Evolutionary conservation across 768 basidiomycete species (phyloP).

Genomic region (Amanita inopinata): DNA sequence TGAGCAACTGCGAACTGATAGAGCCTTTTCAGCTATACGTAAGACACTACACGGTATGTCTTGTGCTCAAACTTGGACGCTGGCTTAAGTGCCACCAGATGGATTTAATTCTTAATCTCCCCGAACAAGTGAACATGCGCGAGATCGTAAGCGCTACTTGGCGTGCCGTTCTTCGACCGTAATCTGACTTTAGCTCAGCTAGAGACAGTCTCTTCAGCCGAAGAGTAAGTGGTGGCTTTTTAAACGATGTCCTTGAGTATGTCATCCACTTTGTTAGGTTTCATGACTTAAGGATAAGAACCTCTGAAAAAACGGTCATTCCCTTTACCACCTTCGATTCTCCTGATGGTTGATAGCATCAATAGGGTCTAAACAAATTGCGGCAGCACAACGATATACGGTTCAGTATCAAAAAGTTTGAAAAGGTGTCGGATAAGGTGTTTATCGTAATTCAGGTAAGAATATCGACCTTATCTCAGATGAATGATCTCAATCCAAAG

Average conservation of each 20-base stretch:
- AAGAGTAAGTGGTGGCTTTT: conserved; percentile 41
- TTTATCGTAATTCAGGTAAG: conserved; percentile 71
- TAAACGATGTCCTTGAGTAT: not conserved
- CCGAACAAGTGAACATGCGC: conserved; percentile 42
- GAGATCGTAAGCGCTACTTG: conserved; percentile 48
- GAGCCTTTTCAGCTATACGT: conserved; percentile 55
- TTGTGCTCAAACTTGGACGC: not conserved
- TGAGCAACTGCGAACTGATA: not conserved
- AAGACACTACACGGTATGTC: conserved; percentile 50
- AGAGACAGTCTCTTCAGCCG: conserved; percentile 51
- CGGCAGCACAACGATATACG: conserved; percentile 70
- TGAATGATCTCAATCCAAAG: conserved; percentile 9
- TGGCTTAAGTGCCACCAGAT: conserved; percentile 37
- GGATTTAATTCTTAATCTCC: conserved; percentile 50
- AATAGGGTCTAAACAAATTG: conserved; percentile 54
- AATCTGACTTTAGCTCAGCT: conserved; percentile 30
- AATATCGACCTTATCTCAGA: conserved; percentile 1
- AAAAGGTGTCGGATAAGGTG: conserved; percentile 67
- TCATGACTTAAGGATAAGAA: conserved; percentile 56
- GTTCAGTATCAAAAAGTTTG: conserved; percentile 61
- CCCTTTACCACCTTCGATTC: not conserved
- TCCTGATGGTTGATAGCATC: not conserved
- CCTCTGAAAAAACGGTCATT: conserved; percentile 63
- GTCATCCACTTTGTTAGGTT: conserved; percentile 32
- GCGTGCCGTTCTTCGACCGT: not conserved